Conservation (phyloP, 768 basidiomycete genomes). For the Podaxis sp. region DNA sequence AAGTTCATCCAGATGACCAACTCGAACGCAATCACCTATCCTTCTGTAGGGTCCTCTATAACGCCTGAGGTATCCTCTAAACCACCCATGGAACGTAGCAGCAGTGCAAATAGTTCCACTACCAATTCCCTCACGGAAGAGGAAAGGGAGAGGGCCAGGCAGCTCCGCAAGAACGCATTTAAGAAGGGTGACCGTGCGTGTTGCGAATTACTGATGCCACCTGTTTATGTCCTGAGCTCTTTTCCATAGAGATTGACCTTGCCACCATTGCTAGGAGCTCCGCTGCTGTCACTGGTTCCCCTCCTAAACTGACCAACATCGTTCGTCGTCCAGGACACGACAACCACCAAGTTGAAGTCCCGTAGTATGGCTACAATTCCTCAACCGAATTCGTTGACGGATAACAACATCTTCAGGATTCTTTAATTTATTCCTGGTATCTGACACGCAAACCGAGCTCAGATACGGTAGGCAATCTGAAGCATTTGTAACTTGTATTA, state of each 20-base stretch:
- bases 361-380: not conserved
- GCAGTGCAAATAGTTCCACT: constrained; percentile 28
- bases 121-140: constrained; percentile 47
- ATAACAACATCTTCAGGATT: not conserved
- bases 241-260: constrained; percentile 51
- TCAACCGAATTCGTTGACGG: not conserved
- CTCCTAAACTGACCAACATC: constrained; percentile 22
- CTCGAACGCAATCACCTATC: not conserved
- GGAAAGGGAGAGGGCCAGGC: constrained; percentile 59
- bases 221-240: not conserved
- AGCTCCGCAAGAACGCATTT: constrained; percentile 74
- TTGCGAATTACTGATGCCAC: not conserved
- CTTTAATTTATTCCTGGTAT: no score
- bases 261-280: constrained; percentile 83
- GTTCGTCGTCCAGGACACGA: not conserved
- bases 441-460: no score
- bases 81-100: constrained; percentile 31
- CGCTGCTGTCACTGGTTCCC: constrained; percentile 62
- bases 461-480: not conserved
- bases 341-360: not conserved
- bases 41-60: not conserved
- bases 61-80: not conserved
- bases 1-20: not conserved
- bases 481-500: not conserved
- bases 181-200: constrained; percentile 62